A percentile compares a stretch with the other conserved stretches of the same genome.
Evolutionary conservation across 768 basidiomycete species (phyloP).

Genomic region (Saitozyma sp.): DNA sequence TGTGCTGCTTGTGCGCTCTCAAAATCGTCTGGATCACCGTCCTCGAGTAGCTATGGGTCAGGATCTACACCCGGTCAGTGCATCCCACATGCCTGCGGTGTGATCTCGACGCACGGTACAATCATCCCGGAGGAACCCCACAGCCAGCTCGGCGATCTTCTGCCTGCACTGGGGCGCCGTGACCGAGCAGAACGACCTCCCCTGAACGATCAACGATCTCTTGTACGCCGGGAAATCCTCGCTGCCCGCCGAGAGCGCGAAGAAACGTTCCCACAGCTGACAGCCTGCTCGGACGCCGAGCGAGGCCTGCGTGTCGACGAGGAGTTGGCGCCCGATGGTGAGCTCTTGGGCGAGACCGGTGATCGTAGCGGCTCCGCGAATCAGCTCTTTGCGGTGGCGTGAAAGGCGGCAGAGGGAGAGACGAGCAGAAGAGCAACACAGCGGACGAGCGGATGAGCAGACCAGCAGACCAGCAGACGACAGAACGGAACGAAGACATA

Average conservation of each 20-base stretch:
- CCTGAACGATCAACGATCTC: slow-evolving; percentile 76
- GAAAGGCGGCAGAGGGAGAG: slow-evolving; percentile 2
- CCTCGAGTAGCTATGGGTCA: slow-evolving; percentile 94
- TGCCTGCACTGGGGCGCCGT: slow-evolving; percentile 81
- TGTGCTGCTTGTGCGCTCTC: slow-evolving; percentile 76
- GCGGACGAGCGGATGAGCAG: background rate
- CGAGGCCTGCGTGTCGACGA: slow-evolving; percentile 46
- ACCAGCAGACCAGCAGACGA: background rate
- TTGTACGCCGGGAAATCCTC: slow-evolving; percentile 77
- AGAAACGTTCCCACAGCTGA: slow-evolving; percentile 52
- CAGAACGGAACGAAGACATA: slow-evolving; percentile 46
- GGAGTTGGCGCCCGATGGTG: slow-evolving; percentile 72
- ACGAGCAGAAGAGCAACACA: background rate
- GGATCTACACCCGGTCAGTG: slow-evolving; percentile 62
- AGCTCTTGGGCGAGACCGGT: slow-evolving; percentile 64
- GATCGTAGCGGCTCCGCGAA: slow-evolving; percentile 39
- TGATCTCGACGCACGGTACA: slow-evolving; percentile 58
- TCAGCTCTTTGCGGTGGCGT: background rate
- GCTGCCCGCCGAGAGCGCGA: slow-evolving; percentile 42
- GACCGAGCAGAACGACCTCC: slow-evolving; percentile 66
- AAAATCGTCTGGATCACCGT: slow-evolving; percentile 92
- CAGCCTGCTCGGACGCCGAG: slow-evolving; percentile 53
- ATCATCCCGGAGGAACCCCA: slow-evolving; percentile 92
- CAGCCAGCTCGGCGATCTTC: slow-evolving; percentile 84
- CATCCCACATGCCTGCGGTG: background rate